A percentile compares a stretch with the other conserved stretches of the same genome.
Conservation (phyloP, 768 basidiomycete genomes). For the Termitomyces sp. region DNA sequence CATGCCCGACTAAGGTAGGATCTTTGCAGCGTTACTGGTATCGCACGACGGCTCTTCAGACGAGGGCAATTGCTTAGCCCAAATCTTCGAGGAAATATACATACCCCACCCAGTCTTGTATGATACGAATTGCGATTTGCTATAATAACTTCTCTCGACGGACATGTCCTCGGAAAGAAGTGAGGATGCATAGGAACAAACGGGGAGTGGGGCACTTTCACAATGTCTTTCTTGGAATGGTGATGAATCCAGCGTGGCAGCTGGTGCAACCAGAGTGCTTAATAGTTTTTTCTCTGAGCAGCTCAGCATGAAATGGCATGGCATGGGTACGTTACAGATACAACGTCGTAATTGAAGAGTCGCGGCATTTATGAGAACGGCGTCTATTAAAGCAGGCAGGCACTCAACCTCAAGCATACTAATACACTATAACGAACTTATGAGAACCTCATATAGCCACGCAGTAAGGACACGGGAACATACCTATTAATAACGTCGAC, state of each 20-base stretch:
- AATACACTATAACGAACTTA: not conserved
- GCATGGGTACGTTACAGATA: not conserved
- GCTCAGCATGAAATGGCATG: not conserved
- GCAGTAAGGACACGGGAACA: not conserved
- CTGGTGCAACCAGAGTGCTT: not conserved
- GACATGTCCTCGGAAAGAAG: not conserved
- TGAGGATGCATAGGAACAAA: not conserved
- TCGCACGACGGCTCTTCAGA: not conserved
- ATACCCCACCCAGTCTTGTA: not conserved
- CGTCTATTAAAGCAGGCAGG: not conserved
- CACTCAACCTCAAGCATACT: not conserved
- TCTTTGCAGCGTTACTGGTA: not conserved
- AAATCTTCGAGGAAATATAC: not conserved
- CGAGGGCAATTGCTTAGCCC: not conserved
- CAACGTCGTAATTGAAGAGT: no score
- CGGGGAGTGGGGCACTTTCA: not conserved
- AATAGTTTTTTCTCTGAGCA: not conserved
- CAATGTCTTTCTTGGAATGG: not conserved
- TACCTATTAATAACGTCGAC: constrained; percentile 11
- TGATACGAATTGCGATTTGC: not conserved
- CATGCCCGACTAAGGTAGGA: not conserved
- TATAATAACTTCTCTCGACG: no score
- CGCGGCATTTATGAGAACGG: not conserved
- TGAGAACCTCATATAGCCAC: not conserved
- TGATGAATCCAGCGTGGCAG: not conserved